These are phyloP conservation scores for Nannochloropsis oceanica DNA, from an alignment of 108 stramenopile species.

Conservation along the genomic window DNA sequence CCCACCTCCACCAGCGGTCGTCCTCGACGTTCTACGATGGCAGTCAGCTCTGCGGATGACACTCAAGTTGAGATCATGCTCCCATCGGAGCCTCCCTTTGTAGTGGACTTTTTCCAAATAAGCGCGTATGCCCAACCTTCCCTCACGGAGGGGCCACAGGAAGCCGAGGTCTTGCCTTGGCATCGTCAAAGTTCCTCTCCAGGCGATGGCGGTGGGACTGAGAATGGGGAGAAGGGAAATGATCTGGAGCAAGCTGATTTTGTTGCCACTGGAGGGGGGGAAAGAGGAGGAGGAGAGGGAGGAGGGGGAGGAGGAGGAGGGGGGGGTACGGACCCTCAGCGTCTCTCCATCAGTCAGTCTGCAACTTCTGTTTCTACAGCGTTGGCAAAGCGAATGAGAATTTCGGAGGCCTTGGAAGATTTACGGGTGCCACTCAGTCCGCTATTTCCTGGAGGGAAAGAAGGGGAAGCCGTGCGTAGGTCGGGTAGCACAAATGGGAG, in stretches of 20 bases:
- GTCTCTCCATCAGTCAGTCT: background rate
- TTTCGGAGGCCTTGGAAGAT: background rate
- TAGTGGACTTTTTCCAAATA: background rate
- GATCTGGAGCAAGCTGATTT: no score
- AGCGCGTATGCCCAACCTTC: background rate
- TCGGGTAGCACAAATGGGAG: no score
- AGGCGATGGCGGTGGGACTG: no score
- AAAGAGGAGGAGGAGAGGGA: no score
- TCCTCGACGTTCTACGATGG: background rate
- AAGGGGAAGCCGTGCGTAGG: no score
- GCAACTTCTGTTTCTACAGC: background rate
- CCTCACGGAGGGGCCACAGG: background rate
- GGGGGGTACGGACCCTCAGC: background rate
- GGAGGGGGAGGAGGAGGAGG: background rate
- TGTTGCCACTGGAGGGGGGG: no score
- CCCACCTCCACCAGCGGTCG: background rate
- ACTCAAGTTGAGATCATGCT: background rate
- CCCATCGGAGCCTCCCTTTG: background rate
- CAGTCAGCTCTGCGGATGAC: background rate
- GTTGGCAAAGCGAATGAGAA: background rate
- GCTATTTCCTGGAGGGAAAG: background rate
- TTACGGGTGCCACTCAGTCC: background rate
- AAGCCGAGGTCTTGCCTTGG: background rate
- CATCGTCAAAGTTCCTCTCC: background rate
- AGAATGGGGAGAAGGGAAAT: no score